A percentile compares a stretch with the other conserved stretches of the same genome.
Conservation (phyloP, 2,329 filamentous ascomycete genomes). For the Juglanconis oblonga region DNA sequence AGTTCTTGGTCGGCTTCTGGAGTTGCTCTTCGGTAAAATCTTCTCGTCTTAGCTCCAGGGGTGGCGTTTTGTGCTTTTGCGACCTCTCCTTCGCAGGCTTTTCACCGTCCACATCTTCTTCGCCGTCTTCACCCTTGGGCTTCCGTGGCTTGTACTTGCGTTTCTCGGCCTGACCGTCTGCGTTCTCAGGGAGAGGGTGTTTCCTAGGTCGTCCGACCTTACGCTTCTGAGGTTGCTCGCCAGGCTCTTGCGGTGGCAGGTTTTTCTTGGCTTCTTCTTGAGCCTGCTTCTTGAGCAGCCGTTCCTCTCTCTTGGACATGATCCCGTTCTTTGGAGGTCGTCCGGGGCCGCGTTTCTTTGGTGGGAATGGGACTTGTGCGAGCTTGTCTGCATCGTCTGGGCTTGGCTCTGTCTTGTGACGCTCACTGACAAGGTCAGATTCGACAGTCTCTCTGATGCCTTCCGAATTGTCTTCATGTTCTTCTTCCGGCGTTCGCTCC, state of each 20-base stretch:
- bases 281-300: constrained; percentile 58
- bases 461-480: constrained; percentile 17
- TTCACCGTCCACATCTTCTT: constrained; percentile 54
- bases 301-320: constrained; percentile 75
- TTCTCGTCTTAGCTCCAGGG: constrained; percentile 51
- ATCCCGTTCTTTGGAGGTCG: constrained; percentile 78
- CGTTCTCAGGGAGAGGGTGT: constrained; percentile 58
- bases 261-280: constrained; percentile 52
- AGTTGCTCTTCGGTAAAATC: constrained; percentile 58
- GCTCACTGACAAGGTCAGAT: constrained; percentile 26
- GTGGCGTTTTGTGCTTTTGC: constrained; percentile 63
- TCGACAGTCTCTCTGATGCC: constrained; percentile 30
- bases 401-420: constrained; percentile 25
- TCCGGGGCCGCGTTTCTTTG: constrained; percentile 73
- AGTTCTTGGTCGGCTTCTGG: constrained; percentile 61
- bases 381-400: constrained; percentile 26
- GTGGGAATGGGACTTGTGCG: constrained; percentile 34
- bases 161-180: constrained; percentile 55
- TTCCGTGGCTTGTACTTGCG: constrained; percentile 64
- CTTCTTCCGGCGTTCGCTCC: constrained; percentile 26
- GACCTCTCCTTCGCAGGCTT: constrained; percentile 56
- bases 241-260: constrained; percentile 42
- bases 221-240: constrained; percentile 55
- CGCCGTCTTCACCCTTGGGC: constrained; percentile 41
- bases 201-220: constrained; percentile 66